A percentile compares a stretch with the other conserved stretches of the same genome.
Conservation (phyloP, 1,284 basidiomycete genomes). For the Ceratobasidium papillatum region DNA sequence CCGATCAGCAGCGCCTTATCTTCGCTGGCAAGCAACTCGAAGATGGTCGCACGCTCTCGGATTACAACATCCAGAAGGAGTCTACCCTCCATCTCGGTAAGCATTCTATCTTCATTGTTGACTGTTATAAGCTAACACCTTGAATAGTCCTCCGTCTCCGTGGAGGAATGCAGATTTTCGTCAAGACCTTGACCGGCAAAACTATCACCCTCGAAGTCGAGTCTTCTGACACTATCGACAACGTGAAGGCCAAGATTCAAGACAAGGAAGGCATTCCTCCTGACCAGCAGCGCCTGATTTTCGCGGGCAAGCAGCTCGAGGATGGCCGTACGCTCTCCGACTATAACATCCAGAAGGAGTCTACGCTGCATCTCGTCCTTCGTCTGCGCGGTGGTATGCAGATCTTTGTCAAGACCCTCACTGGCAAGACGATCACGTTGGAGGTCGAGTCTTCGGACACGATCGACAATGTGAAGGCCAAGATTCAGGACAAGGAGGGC, state of each 20-base stretch:
- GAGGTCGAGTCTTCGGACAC: constrained; percentile 67
- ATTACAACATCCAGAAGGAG: constrained; percentile 97
- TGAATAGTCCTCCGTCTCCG: constrained; percentile 58
- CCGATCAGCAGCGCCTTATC: constrained; percentile 84
- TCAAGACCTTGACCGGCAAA: constrained; percentile 61
- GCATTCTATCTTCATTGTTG: constrained; percentile 46
- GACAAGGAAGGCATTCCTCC: constrained; percentile 59
- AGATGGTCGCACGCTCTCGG: constrained; percentile 87
- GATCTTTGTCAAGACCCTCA: constrained; percentile 61
- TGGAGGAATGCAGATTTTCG: constrained; percentile 59
- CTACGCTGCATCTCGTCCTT: constrained; percentile 55
- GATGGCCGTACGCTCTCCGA: constrained; percentile 54
- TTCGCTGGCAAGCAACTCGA: constrained; percentile 99
- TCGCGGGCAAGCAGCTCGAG: constrained; percentile 55
- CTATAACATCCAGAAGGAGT: constrained; percentile 57
- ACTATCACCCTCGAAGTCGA: constrained; percentile 60
- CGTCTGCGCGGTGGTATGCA: constrained; percentile 61
- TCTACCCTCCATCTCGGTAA: constrained; percentile 88
- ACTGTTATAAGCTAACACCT: constrained; percentile 47
- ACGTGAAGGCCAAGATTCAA: constrained; percentile 61
- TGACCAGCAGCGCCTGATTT: constrained; percentile 59
- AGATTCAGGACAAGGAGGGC: constrained; percentile 60
- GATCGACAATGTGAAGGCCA: constrained; percentile 63
- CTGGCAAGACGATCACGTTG: constrained; percentile 68
- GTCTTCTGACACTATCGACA: constrained; percentile 66